Percentiles rank a stretch among this genome's conserved stretches.
phyloP scores from a whole-genome alignment of 768 basidiomycete genomes.

The Rhizopogon sp. region DNA sequence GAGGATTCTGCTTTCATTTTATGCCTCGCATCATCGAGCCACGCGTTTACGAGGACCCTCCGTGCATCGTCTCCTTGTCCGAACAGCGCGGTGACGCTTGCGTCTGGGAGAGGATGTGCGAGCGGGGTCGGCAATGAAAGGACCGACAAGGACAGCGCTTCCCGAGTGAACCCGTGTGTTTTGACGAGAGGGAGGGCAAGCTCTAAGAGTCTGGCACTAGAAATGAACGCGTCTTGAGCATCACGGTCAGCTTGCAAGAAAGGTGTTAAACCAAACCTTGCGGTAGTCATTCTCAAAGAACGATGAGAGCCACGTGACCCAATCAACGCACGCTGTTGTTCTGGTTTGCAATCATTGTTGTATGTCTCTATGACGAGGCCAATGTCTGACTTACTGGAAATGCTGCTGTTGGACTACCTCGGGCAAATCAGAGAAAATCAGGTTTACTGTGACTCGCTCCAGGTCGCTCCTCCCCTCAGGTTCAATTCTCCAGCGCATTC shows the following conservation, averaged over 20 bases:
- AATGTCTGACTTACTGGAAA: too few species aligned
- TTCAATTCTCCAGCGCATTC: too few species aligned
- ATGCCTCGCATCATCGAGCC: slow-evolving; percentile 59
- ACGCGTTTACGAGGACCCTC: slow-evolving; percentile 60
- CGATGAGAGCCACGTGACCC: neutral
- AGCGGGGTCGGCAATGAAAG: slow-evolving; percentile 46
- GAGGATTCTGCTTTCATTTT: slow-evolving; percentile 36
- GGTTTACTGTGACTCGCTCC: too few species aligned
- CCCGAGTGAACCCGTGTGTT: slow-evolving; percentile 71
- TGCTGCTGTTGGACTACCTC: too few species aligned
- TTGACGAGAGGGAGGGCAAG: slow-evolving; percentile 59
- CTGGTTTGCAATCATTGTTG: too few species aligned
- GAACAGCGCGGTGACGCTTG: slow-evolving; percentile 68
- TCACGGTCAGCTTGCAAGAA: neutral
- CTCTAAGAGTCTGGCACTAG: slow-evolving; percentile 40
- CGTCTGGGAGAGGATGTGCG: slow-evolving; percentile 59
- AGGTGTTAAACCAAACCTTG: neutral
- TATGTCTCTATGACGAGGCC: too few species aligned
- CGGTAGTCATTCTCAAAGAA: neutral
- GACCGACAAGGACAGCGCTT: slow-evolving; percentile 61
- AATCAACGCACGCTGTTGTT: neutral
- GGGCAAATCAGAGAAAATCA: too few species aligned
- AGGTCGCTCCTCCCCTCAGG: too few species aligned
- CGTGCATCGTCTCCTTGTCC: slow-evolving; percentile 65
- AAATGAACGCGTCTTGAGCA: too few species aligned